Evolutionary conservation across 371 early-diverging fungal genomes (phyloP), one percentile per base, ranked within the genome.

Genomic region (Mucor indicus): DNA sequence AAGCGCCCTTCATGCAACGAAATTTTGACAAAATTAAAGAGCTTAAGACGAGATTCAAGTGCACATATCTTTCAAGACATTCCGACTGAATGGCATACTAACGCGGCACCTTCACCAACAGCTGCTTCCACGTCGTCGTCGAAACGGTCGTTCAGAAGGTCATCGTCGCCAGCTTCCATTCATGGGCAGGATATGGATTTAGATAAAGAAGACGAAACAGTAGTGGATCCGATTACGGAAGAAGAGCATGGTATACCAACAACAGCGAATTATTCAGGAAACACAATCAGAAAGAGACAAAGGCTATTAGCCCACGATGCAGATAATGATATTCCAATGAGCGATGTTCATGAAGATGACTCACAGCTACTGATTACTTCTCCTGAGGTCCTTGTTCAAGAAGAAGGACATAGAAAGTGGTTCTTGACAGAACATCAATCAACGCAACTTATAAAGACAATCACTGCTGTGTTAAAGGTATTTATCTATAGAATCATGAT

Each of bases 1-100:
- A 80, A 80, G 45, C 77, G 88, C 5, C 88, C 88, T 2, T 81
- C 83, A 8, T 79, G 86, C 37, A 64, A 71, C 30, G 85, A 85
- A 20, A 78, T 87, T 9, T 44, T 86, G 23, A 44, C 59, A 2
- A 66, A 66, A 33, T 23, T 72, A 2, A 25, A 53, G 12, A 47
- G 52, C 2, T 40, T 73, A 16, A 30, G 38, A 27, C 19, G 29
- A 9, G 53, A 40, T 1, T 38, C 32, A 13, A 37, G 8, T 9
- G 38, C 37, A 35, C 10, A 32, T 16, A 9, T 36, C 7, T 49
- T 40, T 33, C 33, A 41, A 40, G 49, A 40, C 33, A 49, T 49
- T 22, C 56, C 21, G 13, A 38, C 19, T 31, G 37, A 41, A 38
- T 48, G 36, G 49, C 55, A 37, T 9, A 33, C 13, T n/a, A 8